Base-by-base conservation (phyloP, 305 asterid species). In the Solanum hybrid region DNA sequence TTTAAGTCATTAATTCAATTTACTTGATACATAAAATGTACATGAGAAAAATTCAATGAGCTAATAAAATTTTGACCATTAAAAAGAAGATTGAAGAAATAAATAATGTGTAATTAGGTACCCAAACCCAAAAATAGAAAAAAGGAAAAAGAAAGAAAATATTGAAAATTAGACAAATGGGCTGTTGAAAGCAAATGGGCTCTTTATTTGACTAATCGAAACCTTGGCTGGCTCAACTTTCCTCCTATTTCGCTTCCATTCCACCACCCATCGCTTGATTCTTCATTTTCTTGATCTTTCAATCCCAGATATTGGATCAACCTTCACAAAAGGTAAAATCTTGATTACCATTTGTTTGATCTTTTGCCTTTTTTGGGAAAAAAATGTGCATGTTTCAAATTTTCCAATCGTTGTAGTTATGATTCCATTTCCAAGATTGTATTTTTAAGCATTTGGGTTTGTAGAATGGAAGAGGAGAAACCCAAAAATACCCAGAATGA, bases 381-480 rank as follows among this genome's bases (percentile, higher is more conserved):
- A 87, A 75, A 31, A 64, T 24, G 89, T 56, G 60, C 72, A 40
- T 73, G 51, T 60, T 45, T 42, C 69, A 77, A 87, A 37, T 71
- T 38, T 40, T 19, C 34, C 89, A 14, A 22, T 86, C 38, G 24
- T 32, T 60, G n/a, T 27, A 42, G 38, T 45, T 42, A 84, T 84
- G 87, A 84, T 84, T 51, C 40, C 14, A 2, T 84, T 51, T 84
- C 10, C 75, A 51, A 84, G 75, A 84, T 31, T 51, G 75, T 84
- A 84, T 31, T 31, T 84, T 51, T 51, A 7, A 51, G 87, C 87
- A 88, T 56, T 76, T 88, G 86, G 92, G 90, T 91, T 85, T 92
- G 38, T 76, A 27, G 91, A 89, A 86, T 24, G 60, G 89, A 87
- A 42, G 89, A 91, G 86, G 97, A 88, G 77, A 81, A 88, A 60